Evolutionary conservation across 495 filamentous ascomycete species (phyloP).

Genomic region (Podospora australis): DNA sequence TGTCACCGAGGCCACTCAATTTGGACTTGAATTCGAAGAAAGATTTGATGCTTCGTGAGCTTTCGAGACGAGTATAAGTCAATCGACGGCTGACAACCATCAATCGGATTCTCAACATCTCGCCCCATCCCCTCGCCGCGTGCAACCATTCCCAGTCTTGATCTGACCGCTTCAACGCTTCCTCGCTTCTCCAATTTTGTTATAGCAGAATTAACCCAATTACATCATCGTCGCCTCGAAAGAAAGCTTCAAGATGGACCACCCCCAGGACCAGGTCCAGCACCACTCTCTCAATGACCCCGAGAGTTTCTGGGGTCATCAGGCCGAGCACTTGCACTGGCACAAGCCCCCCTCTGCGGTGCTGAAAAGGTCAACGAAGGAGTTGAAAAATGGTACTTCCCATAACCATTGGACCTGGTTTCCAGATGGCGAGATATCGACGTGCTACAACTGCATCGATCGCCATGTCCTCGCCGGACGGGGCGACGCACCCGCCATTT

Average conservation of each 20-base stretch:
- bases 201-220: too few species aligned
- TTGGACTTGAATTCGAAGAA: too few species aligned
- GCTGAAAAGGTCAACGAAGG: constrained; percentile 37
- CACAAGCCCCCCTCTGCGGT: constrained; percentile 56
- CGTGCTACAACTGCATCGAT: constrained; percentile 85
- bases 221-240: too few species aligned
- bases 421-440: constrained; percentile 80
- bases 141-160: too few species aligned
- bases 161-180: too few species aligned
- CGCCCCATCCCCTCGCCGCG: too few species aligned
- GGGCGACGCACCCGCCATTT: constrained; percentile 67
- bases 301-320: constrained; percentile 68
- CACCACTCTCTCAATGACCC: constrained; percentile 53
- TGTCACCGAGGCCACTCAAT: too few species aligned
- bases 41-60: too few species aligned
- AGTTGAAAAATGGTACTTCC: constrained; percentile 29
- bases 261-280: constrained; percentile 47
- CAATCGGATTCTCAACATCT: neutral
- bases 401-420: constrained; percentile 76
- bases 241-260: constrained; percentile 15
- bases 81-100: neutral
- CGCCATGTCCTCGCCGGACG: constrained; percentile 72
- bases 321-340: constrained; percentile 73
- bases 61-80: too few species aligned
- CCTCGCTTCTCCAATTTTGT: too few species aligned